Conservation (phyloP, 148 eudicot species). For the Amaranthus hypochondriacus region DNA sequence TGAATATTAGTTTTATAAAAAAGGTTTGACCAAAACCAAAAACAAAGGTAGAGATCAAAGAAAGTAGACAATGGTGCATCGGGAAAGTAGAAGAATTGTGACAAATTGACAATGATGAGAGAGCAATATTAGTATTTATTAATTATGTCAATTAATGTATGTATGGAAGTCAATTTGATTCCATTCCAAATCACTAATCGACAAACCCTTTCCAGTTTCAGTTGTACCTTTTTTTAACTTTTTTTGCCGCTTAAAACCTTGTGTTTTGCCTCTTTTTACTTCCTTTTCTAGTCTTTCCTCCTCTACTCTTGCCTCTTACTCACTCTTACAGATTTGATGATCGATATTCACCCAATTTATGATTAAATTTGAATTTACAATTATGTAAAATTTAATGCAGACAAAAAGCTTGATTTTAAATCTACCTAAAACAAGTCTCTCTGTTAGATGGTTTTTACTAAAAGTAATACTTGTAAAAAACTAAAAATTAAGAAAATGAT, state of each 20-base stretch:
- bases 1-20: too few species aligned
- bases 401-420: too few species aligned
- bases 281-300: background rate
- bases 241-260: constrained; percentile 35
- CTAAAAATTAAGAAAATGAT: too few species aligned
- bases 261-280: constrained; percentile 22
- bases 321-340: background rate
- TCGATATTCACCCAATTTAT: too few species aligned
- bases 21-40: constrained; percentile 4
- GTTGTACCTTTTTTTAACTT: constrained; percentile 22
- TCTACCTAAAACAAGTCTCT: too few species aligned
- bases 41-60: constrained; percentile 8
- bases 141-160: background rate
- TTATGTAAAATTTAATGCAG: too few species aligned
- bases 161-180: constrained; percentile 30
- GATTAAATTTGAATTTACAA: too few species aligned
- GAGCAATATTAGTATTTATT: background rate
- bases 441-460: too few species aligned
- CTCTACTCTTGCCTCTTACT: background rate
- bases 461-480: too few species aligned
- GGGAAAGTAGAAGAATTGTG: constrained; percentile 1
- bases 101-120: background rate
- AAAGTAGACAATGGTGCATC: background rate
- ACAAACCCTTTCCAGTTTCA: constrained; percentile 24
- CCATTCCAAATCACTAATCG: constrained; percentile 44